phyloP scores from a whole-genome alignment of 768 basidiomycete species.

The Tulasnella sp. region DNA sequence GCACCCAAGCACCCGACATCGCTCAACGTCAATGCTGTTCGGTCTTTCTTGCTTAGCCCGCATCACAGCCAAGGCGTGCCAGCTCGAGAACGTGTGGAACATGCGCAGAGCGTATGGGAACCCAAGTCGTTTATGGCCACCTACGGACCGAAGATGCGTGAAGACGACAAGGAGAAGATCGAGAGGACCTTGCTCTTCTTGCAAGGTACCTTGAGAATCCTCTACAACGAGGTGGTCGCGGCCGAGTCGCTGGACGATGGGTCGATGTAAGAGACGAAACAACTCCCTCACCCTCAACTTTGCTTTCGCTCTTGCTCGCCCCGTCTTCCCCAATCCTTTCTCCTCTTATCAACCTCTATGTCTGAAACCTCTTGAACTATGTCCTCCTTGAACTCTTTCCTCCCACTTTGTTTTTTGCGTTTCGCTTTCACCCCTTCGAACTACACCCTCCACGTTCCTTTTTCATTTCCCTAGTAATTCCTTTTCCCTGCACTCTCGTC shows the following conservation, averaged over 20 bases:
- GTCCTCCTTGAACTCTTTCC: neutral
- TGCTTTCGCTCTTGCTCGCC: neutral
- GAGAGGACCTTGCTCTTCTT: conserved; percentile 32
- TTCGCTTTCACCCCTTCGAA: neutral
- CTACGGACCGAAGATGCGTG: neutral
- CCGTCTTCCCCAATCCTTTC: neutral
- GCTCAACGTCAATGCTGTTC: conserved; percentile 28
- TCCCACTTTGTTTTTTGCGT: neutral
- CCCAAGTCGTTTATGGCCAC: conserved; percentile 20
- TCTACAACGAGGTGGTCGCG: conserved; percentile 29
- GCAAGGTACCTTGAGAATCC: conserved; percentile 27
- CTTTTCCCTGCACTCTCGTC: neutral
- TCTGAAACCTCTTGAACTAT: neutral
- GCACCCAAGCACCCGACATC: conserved; percentile 24
- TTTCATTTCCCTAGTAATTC: conserved; percentile 13
- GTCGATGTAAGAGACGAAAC: conserved; percentile 17
- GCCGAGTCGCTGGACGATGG: conserved; percentile 13
- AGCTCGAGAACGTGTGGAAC: conserved; percentile 23
- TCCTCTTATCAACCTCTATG: neutral
- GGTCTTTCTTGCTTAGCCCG: conserved; percentile 27
- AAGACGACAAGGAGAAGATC: conserved; percentile 25
- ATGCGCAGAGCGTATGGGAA: conserved; percentile 29
- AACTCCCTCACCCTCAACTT: neutral
- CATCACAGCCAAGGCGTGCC: conserved; percentile 24
- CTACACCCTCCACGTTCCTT: neutral